These are phyloP conservation scores for Adansonia digitata DNA, from an alignment of 345 rosid species.

Conservation along the genomic window DNA sequence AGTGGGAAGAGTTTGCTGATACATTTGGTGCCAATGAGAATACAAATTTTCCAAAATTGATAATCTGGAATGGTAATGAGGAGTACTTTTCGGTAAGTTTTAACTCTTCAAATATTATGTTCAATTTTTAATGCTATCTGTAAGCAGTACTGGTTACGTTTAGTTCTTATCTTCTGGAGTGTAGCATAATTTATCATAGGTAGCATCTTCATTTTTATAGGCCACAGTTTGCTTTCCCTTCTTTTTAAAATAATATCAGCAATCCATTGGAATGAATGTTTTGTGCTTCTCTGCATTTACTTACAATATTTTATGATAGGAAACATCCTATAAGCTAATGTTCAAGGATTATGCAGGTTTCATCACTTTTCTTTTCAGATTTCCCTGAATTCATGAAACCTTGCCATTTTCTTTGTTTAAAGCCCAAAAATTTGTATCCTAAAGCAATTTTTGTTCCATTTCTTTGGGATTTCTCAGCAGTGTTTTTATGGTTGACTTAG, in stretches of 20 bases:
- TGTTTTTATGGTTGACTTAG: not conserved
- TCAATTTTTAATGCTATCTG: not conserved
- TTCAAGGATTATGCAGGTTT: not conserved
- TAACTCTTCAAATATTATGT: not conserved
- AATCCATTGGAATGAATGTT: not conserved
- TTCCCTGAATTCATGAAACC: not conserved
- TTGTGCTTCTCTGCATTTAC: not conserved
- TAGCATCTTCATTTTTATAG: not conserved
- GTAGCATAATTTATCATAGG: not conserved
- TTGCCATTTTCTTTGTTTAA: not conserved
- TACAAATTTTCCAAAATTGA: slow-evolving; percentile 64
- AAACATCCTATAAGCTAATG: not conserved
- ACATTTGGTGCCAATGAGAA: slow-evolving; percentile 55
- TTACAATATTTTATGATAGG: not conserved
- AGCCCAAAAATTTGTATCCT: not conserved
- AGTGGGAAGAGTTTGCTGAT: slow-evolving; percentile 75
- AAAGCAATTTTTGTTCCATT: not conserved
- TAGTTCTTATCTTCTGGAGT: not conserved
- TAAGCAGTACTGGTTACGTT: not conserved
- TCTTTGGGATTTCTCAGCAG: not conserved
- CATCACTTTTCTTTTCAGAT: not conserved
- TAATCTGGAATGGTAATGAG: slow-evolving; percentile 84
- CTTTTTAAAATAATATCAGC: no score
- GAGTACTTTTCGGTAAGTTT: slow-evolving; percentile 61
- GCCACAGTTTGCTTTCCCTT: not conserved